Conservation (phyloP, 331 rosid species). For the Cucumis variabilis region DNA sequence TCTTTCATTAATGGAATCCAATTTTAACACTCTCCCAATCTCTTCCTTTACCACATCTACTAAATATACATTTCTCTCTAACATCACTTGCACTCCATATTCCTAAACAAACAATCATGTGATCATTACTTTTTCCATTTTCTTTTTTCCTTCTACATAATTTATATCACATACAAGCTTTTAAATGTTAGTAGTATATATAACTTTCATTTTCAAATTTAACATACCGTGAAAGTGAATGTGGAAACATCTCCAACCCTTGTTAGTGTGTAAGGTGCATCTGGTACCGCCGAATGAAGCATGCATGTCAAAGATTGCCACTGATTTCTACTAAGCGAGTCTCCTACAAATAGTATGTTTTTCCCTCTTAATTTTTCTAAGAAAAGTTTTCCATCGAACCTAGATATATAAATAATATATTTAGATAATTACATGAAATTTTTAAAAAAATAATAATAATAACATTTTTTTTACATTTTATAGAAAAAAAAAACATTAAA, state of each 20-base stretch:
- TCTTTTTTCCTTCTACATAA: neutral
- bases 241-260: constrained; percentile 69
- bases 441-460: too few species aligned
- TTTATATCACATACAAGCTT: too few species aligned
- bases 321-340: constrained; percentile 84
- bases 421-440: neutral
- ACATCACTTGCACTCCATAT: constrained; percentile 72
- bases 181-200: too few species aligned
- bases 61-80: constrained; percentile 75
- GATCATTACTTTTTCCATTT: too few species aligned
- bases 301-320: constrained; percentile 91
- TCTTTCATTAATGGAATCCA: constrained; percentile 66
- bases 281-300: constrained; percentile 72
- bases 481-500: too few species aligned
- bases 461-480: too few species aligned
- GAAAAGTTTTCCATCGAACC: constrained; percentile 71
- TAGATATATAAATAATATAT: constrained; percentile 10
- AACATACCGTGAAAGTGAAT: constrained; percentile 67
- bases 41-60: constrained; percentile 73
- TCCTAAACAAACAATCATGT: constrained; percentile 49
- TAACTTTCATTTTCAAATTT: too few species aligned
- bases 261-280: constrained; percentile 48
- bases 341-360: constrained; percentile 93
- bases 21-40: constrained; percentile 80
- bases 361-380: constrained; percentile 68